phyloP scores from a whole-genome alignment of 768 basidiomycete genomes.

The Harrya chromipes region DNA sequence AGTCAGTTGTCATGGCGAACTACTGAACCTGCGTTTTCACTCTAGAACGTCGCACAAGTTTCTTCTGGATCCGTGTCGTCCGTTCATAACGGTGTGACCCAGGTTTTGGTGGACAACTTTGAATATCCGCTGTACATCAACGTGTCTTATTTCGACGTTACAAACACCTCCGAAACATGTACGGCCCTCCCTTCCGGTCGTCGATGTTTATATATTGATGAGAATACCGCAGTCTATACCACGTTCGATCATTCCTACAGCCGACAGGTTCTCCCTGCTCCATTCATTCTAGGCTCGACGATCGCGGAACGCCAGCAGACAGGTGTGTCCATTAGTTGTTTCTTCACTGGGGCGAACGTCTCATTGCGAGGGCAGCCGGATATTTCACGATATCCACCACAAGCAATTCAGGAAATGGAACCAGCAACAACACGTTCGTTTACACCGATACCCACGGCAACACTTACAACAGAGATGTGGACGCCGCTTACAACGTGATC shows the following conservation, averaged over 20 bases:
- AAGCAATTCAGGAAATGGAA: slow-evolving; percentile 64
- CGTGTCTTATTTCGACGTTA: slow-evolving; percentile 30
- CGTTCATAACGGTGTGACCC: slow-evolving; percentile 42
- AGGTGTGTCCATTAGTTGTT: slow-evolving; percentile 34
- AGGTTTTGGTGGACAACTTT: slow-evolving; percentile 48
- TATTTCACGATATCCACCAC: slow-evolving; percentile 43
- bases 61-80: slow-evolving; percentile 47
- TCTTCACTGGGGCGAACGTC: background rate
- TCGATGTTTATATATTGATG: background rate
- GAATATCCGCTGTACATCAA: slow-evolving; percentile 51
- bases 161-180: slow-evolving; percentile 26
- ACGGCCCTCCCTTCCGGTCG: background rate
- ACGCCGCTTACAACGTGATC: slow-evolving; percentile 60
- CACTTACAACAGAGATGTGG: slow-evolving; percentile 58
- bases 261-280: slow-evolving; percentile 53
- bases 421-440: slow-evolving; percentile 62
- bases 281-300: slow-evolving; percentile 55
- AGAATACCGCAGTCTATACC: slow-evolving; percentile 39
- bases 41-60: slow-evolving; percentile 48
- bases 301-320: slow-evolving; percentile 60
- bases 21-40: background rate
- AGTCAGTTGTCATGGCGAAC: background rate
- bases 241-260: slow-evolving; percentile 69
- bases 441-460: slow-evolving; percentile 60
- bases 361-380: slow-evolving; percentile 38